Evolutionary conservation across 192 early-diverging fungal species (phyloP), one percentile per base, ranked within the genome.

Genomic region (Phlyctochytrium arcticum): DNA sequence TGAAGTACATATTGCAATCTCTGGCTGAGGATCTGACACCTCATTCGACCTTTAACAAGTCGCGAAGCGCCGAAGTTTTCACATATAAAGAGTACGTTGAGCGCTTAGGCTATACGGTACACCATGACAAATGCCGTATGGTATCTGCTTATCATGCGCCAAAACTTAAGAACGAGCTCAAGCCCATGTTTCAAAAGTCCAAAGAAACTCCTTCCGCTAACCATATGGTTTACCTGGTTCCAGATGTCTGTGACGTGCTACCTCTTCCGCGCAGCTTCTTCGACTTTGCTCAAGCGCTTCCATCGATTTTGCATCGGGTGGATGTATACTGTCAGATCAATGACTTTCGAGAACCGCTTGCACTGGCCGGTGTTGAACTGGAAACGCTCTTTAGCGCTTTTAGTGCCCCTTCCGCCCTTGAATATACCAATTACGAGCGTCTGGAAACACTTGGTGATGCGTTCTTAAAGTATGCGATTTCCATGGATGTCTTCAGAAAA

Each of bases 381-480:
- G 2, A 23, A 10, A 76, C 77, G 4, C 58, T 79, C 5, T 65
- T 55, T 17, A 67, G 76, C 48, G 94, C 91, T 4, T 86, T 92
- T 54, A 90, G 87, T 0, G 77, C 90, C 1, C 76, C 89, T 7
- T 83, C 85, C 9, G 80, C 92, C 3, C 81, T 72, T 57, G 81
- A 84, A 58, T 78, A 81, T n/a, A 80, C 77, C 58, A 83, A 90
- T 62, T 96, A 96, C 64, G 91, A 96, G 76, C 87, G 92, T 2
- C 75, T 96, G 0, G 92, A 96, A 72, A 88, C 86, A 1, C 76
- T 96, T 12, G 94, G 94, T 10, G 93, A 96, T 67, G 85, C 90
- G 15, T 86, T 93, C 32, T 76, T 96, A 30, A 96, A 96, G 71
- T 88, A 86, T 61, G 75, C 86, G 3, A 76, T 75, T 1, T 85